Percentiles rank a stretch among this genome's conserved stretches.
Evolutionary conservation across 306 rosid species (phyloP).

Genomic region (Echinosophora koreensis): DNA sequence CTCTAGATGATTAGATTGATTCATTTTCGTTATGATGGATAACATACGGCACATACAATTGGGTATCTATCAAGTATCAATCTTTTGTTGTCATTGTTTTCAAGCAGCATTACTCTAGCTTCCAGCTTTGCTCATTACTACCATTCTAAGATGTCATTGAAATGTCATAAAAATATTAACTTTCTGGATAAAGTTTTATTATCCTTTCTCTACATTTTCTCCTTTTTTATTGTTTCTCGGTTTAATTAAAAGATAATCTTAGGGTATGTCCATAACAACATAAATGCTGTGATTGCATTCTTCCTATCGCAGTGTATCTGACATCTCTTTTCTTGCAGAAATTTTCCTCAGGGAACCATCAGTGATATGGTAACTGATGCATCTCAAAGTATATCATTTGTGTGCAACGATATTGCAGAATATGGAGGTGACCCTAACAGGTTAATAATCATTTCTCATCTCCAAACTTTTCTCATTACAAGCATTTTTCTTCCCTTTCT

Average conservation of each 20-base stretch:
- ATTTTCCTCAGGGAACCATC: constrained; percentile 96
- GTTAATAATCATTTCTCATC: constrained; percentile 48
- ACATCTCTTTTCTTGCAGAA: constrained; percentile 60
- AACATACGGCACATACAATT: too few species aligned
- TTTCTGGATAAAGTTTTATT: background rate
- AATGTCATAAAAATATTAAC: background rate
- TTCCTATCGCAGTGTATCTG: constrained; percentile 20
- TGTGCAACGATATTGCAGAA: constrained; percentile 87
- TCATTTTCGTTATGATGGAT: background rate
- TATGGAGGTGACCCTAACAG: constrained; percentile 93
- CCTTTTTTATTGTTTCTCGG: background rate
- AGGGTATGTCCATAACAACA: background rate
- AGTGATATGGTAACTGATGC: constrained; percentile 86
- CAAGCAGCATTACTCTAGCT: background rate
- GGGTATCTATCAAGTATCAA: too few species aligned
- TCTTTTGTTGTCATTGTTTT: background rate
- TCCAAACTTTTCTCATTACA: constrained; percentile 28
- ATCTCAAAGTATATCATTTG: constrained; percentile 89
- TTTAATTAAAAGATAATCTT: background rate
- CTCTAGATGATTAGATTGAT: background rate
- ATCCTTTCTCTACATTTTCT: background rate
- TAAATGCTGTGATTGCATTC: constrained; percentile 11
- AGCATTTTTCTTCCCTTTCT: constrained; percentile 1
- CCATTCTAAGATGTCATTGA: background rate
- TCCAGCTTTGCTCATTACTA: background rate